phyloP scores from a whole-genome alignment of 495 filamentous ascomycete species.

The Xylaria cubensis region DNA sequence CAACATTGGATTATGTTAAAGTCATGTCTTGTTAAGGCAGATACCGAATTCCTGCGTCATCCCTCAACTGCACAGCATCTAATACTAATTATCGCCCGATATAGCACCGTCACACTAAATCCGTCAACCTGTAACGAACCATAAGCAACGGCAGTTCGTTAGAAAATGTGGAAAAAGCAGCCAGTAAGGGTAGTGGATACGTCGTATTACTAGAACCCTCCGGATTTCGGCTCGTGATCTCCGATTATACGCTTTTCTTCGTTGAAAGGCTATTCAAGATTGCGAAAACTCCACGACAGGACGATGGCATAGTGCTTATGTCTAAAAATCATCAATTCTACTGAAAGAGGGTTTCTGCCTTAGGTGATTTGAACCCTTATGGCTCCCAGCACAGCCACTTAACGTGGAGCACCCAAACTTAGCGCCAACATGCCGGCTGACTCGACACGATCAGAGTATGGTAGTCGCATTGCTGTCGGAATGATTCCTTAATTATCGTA shows the following conservation, averaged over 20 bases:
- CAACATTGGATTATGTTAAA: too few relatives aligned
- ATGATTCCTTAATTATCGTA: background rate
- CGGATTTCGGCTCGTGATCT: background rate
- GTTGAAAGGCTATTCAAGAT: too few relatives aligned
- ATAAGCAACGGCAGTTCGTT: background rate
- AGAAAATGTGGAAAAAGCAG: background rate
- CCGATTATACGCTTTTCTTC: background rate
- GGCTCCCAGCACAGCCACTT: background rate
- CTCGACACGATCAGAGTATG: background rate
- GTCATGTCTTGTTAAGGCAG: background rate
- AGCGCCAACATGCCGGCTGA: background rate
- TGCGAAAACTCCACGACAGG: background rate
- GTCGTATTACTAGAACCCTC: background rate
- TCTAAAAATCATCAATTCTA: background rate
- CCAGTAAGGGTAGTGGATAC: background rate
- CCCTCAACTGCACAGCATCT: background rate
- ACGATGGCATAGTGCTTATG: background rate
- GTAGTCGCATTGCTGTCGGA: background rate
- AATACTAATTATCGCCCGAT: background rate
- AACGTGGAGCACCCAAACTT: background rate
- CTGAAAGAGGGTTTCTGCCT: background rate
- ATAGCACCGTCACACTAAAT: background rate
- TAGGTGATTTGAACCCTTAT: background rate
- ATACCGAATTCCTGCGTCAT: background rate
- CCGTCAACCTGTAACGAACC: background rate